Percentiles rank a stretch among this genome's conserved stretches.
phyloP scores from a whole-genome alignment of 257 asterid genomes.

The Apocynum venetum region DNA sequence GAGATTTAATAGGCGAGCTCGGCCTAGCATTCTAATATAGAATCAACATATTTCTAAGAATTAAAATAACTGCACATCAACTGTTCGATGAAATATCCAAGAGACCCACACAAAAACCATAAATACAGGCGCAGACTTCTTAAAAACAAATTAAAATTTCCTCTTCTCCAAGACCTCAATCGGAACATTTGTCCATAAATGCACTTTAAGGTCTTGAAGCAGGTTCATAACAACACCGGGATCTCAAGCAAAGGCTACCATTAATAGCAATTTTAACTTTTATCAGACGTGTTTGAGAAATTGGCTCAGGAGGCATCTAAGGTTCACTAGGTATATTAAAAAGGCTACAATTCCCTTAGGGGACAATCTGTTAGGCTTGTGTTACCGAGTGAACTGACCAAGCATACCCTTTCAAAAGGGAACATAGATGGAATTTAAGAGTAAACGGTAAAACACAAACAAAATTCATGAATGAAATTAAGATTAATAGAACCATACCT shows the following conservation, averaged over 20 bases:
- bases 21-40: neutral
- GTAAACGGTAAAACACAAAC: neutral
- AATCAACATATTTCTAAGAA: neutral
- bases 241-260: too few relatives aligned
- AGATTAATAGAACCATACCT: neutral
- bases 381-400: too few relatives aligned
- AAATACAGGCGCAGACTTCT: neutral
- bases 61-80: neutral
- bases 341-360: too few relatives aligned
- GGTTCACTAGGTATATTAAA: too few relatives aligned
- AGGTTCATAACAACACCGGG: too few relatives aligned
- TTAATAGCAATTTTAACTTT: too few relatives aligned
- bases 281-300: too few relatives aligned
- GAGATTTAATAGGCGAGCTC: neutral
- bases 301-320: too few relatives aligned
- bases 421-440: too few relatives aligned
- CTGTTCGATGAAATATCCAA: constrained; percentile 14
- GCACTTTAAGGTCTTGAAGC: too few relatives aligned
- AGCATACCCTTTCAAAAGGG: too few relatives aligned
- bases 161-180: neutral
- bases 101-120: neutral
- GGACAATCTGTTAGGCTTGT: too few relatives aligned
- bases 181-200: neutral
- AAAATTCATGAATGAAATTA: neutral
- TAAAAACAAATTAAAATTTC: neutral